Conservation (phyloP, 306 rosid species). For the Hippophae gyantsensis region DNA sequence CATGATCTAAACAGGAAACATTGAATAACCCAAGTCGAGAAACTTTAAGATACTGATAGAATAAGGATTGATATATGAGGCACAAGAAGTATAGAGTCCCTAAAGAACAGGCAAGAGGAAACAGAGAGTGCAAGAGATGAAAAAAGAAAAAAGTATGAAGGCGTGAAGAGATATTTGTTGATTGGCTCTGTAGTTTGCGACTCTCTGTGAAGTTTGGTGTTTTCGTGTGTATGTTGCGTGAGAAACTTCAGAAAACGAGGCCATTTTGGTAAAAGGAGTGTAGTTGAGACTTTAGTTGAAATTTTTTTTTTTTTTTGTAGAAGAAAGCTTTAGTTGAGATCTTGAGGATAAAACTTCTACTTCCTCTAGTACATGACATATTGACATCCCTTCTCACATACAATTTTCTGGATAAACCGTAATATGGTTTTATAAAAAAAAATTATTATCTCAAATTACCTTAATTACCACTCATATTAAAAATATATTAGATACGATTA, state of each 20-base stretch:
- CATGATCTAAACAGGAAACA: slow-evolving; percentile 32
- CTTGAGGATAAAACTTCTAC: no score
- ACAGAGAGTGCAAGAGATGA: slow-evolving; percentile 14
- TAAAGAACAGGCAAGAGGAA: slow-evolving; percentile 29
- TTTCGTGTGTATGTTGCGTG: background rate
- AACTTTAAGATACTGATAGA: slow-evolving; percentile 32
- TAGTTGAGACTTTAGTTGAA: background rate
- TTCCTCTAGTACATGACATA: no score
- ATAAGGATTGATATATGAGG: slow-evolving; percentile 17
- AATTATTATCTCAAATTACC: no score
- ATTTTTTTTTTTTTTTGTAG: no score
- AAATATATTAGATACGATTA: no score
- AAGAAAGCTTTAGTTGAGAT: no score
- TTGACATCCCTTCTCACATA: no score
- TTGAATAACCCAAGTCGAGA: slow-evolving; percentile 32
- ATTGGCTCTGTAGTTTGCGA: slow-evolving; percentile 45
- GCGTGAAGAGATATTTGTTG: slow-evolving; percentile 51
- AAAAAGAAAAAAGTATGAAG: slow-evolving; percentile 14
- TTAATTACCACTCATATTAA: no score
- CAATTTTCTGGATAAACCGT: no score
- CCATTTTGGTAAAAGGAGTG: slow-evolving; percentile 14
- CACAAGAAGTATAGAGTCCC: slow-evolving; percentile 15
- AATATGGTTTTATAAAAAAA: no score
- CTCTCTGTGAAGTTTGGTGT: slow-evolving; percentile 20
- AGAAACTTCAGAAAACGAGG: slow-evolving; percentile 21